These are phyloP conservation scores for Sphaerulina vaccinii DNA, from an alignment of 2,329 filamentous ascomycete genomes.

Conservation along the genomic window DNA sequence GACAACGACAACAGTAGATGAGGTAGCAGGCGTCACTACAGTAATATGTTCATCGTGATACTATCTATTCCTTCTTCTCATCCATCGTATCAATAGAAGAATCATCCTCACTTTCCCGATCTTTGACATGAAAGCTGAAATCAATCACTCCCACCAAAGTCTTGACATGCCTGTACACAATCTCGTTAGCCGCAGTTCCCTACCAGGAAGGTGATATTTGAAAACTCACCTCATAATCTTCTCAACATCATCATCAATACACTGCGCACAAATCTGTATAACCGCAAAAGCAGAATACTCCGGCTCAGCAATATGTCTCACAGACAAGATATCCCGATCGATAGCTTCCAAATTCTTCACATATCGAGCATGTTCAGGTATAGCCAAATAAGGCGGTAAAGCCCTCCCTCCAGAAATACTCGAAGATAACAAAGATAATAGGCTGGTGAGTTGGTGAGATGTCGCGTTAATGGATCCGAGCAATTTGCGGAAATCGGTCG, in stretches of 20 bases:
- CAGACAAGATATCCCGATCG: constrained; percentile 60
- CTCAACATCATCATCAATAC: constrained; percentile 66
- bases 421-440: constrained; percentile 67
- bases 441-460: constrained; percentile 65
- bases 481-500: constrained; percentile 58
- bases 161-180: constrained; percentile 49
- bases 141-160: constrained; percentile 69
- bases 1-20: too few relatives aligned
- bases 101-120: constrained; percentile 33
- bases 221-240: constrained; percentile 50
- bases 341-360: constrained; percentile 57
- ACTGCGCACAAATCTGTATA: constrained; percentile 66
- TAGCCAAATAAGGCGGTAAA: constrained; percentile 67
- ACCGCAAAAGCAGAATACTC: constrained; percentile 71
- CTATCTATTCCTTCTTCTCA: constrained; percentile 30
- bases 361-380: constrained; percentile 62
- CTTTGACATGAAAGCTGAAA: constrained; percentile 62
- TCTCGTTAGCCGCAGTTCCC: neutral
- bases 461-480: constrained; percentile 58
- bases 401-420: constrained; percentile 64
- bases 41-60: too few relatives aligned
- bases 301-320: constrained; percentile 59
- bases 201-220: neutral
- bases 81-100: constrained; percentile 40
- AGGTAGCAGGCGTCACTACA: too few relatives aligned